These are phyloP conservation scores for Ganoderma lingzhi DNA, from an alignment of 1,284 basidiomycete genomes.

Conservation along the genomic window DNA sequence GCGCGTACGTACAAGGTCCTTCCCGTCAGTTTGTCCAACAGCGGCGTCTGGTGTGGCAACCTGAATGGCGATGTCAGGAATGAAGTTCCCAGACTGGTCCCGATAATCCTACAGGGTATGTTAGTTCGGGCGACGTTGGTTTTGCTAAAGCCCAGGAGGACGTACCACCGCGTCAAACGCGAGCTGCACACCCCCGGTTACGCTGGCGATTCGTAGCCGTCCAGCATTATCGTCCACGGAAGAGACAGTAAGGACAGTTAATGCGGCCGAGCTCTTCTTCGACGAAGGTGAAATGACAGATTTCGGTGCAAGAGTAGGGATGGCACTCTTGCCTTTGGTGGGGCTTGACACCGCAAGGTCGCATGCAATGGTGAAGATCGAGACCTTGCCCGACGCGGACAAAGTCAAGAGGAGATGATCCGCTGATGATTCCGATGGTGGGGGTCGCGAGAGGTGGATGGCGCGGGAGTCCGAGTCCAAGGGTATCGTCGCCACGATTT, in stretches of 20 bases:
- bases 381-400: constrained; percentile 73
- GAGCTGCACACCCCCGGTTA: constrained; percentile 72
- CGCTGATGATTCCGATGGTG: constrained; percentile 34
- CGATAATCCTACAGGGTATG: constrained; percentile 56
- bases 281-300: constrained; percentile 54
- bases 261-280: constrained; percentile 48
- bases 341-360: constrained; percentile 52
- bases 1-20: constrained; percentile 7
- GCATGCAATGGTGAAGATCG: constrained; percentile 66
- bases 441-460: constrained; percentile 52
- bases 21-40: constrained; percentile 20
- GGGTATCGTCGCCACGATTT: constrained; percentile 68
- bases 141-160: constrained; percentile 25
- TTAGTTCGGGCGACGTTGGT: not conserved
- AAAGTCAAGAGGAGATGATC: constrained; percentile 63
- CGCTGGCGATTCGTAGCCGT: constrained; percentile 63
- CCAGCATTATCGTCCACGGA: constrained; percentile 54
- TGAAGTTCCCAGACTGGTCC: constrained; percentile 63
- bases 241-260: constrained; percentile 56
- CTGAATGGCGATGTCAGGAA: constrained; percentile 60
- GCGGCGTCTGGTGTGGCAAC: constrained; percentile 50
- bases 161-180: constrained; percentile 73
- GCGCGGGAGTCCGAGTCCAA: constrained; percentile 73
- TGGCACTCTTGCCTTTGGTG: constrained; percentile 51
- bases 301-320: constrained; percentile 59